Evolutionary conservation across 495 filamentous ascomycete species (phyloP), one percentile per base, ranked within the genome.

Genomic region (Hypoxylon trugodes): DNA sequence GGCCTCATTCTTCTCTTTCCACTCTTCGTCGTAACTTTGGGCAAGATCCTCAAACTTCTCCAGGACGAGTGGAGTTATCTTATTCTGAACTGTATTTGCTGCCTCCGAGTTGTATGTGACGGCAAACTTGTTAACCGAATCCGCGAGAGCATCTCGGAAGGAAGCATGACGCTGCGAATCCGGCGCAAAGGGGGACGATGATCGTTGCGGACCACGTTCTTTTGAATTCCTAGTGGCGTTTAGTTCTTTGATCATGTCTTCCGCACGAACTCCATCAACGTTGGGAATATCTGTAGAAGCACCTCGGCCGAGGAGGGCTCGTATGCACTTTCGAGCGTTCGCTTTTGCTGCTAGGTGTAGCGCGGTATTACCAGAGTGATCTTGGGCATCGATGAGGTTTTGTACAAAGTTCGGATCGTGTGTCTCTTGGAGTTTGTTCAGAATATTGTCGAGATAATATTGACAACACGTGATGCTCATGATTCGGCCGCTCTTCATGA

Each of bases 361-460:
- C 0, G 96, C 92, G 0, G 95, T 97, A 69, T 98, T 93, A 21
- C 93, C 94, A 33, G 90, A 85, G 12, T 86, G 75, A 72, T 98
- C 94, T 68, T 91, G 89, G 16, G 77, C 79, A 65, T 97, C 82
- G 37, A 96, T 69, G 16, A 90, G 81, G 4, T 77, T 72, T 42
- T 89, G 87, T 15, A 97, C 82, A 42, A 91, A 87, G 51, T 87
- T 84, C 13, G 84, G 81, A 7, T 85, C 80, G 48, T 84, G 83
- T 1, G 84, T 81, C 62, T 93, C 88, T 52, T 84, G 82, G 19
- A 98, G 79, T 74, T 88, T 93, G 73, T 93, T 90, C 24, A 97
- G 81, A n/a, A 97, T 82, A 49, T 89, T 86, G 69, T 97, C 93
- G 26, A 96, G 85, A 72, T 98, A 98, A 69, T 98, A 97, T 12